Conservation (phyloP, 371 early-diverging fungal genomes). For the Mortierella sp. region DNA sequence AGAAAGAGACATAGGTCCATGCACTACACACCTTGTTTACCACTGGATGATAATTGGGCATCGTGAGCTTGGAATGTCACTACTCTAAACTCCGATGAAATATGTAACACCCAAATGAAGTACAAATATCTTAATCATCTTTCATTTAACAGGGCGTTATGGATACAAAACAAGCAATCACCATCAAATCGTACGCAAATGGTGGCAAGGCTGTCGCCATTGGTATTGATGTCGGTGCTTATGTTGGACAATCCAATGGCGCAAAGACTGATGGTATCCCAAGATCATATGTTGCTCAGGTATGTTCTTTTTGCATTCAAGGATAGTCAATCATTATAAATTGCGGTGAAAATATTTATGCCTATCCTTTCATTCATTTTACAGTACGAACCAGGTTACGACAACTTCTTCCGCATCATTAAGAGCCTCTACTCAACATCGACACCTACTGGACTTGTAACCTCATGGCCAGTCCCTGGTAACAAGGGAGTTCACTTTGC, state of each 20-base stretch:
- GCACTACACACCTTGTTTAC: no score
- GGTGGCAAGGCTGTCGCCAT: conserved; percentile 30
- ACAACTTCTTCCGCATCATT: conserved; percentile 36
- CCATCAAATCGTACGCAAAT: conserved; percentile 16
- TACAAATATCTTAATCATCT: no score
- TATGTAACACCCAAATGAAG: no score
- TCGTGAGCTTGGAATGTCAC: no score
- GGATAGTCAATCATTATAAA: no score
- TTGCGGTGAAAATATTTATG: no score
- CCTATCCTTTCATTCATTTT: not conserved
- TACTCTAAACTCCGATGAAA: no score
- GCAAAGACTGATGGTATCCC: conserved; percentile 31
- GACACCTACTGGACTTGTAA: conserved; percentile 26
- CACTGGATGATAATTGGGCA: no score
- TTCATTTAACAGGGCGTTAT: not conserved
- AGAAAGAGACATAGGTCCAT: no score
- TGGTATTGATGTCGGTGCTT: conserved; percentile 31
- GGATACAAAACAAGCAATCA: conserved; percentile 16
- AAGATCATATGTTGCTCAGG: conserved; percentile 27
- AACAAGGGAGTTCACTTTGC: conserved; percentile 39
- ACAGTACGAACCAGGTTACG: conserved; percentile 39
- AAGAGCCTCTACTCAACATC: conserved; percentile 25
- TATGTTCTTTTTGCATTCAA: no score
- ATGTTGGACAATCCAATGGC: conserved; percentile 27
- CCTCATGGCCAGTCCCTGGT: conserved; percentile 37